Base-by-base conservation (phyloP, 2,329 filamentous ascomycete genomes). In the Neofusicoccum ribis region DNA sequence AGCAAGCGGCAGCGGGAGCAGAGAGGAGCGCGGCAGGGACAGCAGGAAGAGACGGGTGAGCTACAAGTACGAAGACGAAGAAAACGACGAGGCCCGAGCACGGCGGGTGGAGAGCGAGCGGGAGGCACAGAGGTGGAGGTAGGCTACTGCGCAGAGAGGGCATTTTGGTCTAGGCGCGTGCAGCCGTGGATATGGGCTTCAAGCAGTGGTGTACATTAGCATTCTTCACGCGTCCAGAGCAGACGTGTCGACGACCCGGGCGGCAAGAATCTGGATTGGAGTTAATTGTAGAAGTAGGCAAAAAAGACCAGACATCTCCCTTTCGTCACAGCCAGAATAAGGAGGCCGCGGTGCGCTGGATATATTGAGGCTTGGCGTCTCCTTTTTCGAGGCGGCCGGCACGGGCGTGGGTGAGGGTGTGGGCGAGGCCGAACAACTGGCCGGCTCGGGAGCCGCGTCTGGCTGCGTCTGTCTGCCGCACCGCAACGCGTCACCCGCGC, bases 91-190 rank as follows among this genome's bases (percentile, higher is more conserved):
- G 71, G 73, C 69, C 20, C 72, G 77, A 43, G 71, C 77, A 36
- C 69, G 71, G 54, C 77, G 85, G 66, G 76, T 86, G 50, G 87
- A 89, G 74, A 83, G 80, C 36, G 87, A 90, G 75, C 80, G 88
- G 67, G 87, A 89, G 71, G 80, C 67, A 49, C 74, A 69, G 12
- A 69, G 78, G 67, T 79, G 77, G 77, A 43, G 61, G 39, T 63
- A 27, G 23, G 7, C 2, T 34, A 23, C 23, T 23, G 3, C 23
- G 23, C 23, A 20, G 23, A 60, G 11, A 44, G 15, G 31, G 27
- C 31, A 31, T 20, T 60, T 37, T 17, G 39, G 41, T 46, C 17
- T 27, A 60, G 31, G 41, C 44, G 12, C 27, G 37, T 43, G 37
- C 3, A 47, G 27, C 47, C 27, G 36, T 46, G 3, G 3, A 47